Base-by-base conservation (phyloP, 1,139 yeast genomes). In the Candida glucosophila region DNA sequence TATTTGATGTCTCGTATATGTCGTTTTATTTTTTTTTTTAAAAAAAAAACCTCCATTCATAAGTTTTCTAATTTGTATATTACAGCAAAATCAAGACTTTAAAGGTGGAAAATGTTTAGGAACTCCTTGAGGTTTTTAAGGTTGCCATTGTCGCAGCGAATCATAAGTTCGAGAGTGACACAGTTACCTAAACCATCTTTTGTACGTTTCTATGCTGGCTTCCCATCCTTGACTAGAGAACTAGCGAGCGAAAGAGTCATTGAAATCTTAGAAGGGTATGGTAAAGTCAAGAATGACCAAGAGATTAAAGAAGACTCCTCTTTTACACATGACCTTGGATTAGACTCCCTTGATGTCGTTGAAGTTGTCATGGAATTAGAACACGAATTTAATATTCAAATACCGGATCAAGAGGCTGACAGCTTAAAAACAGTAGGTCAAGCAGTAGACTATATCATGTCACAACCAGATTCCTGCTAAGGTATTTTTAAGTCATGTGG, bases 361-460 rank as follows among this genome's bases (percentile, higher is more conserved):
- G 95, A 85, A 52, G 88, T 83, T 22, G 72, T 85, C 22, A 83
- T 85, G 85, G 93, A 83, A 43, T 73, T 85, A 35, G 95, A 85
- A 57, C 79, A 75, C 41, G 94, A 83, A 47, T 76, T 77, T 52
- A 73, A 76, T 41, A 70, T 73, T 45, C 81, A 77, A 49, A 82
- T 85, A 50, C 92, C 94, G 24, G 95, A 85, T 54, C 73, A 76
- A 40, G 88, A 81, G 51, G 90, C 93, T 22, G 93, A 83, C 49
- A 69, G 71, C 38, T 73, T 85, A 51, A 80, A 77, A 60, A 79
- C 92, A 15, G 83, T 85, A 36, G 78, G 81, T 27, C 88, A 83
- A 52, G 83, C 93, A 23, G 67, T 82, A 38, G 83, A 80, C 41
- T 78, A 75, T 55, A 76, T 85, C 39, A 57, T 77, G 37, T 53